These are phyloP conservation scores for Acer negundo DNA, from an alignment of 345 rosid species.

Conservation along the genomic window DNA sequence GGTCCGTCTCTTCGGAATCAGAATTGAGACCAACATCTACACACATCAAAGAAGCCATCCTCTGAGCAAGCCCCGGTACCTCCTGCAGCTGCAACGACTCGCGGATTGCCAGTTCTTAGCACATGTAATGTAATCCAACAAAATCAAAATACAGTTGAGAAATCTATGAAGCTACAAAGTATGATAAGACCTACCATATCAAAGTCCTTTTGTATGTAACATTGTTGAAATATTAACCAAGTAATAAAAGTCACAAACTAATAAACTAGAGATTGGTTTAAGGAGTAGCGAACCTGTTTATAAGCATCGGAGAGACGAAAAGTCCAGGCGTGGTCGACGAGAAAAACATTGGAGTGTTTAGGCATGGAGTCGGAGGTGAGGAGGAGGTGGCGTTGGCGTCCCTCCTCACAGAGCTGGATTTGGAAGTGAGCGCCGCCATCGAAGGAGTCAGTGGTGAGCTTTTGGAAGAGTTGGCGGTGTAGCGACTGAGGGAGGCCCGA, in stretches of 20 bases:
- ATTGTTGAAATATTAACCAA: neutral
- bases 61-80: constrained; percentile 85
- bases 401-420: constrained; percentile 64
- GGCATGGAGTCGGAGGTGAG: constrained; percentile 63
- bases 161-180: neutral
- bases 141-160: neutral
- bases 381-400: constrained; percentile 68
- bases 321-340: constrained; percentile 94
- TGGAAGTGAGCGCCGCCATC: constrained; percentile 83
- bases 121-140: neutral
- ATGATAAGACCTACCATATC: too few relatives aligned
- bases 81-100: constrained; percentile 67
- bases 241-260: neutral
- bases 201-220: too few relatives aligned
- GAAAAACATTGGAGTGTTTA: constrained; percentile 69
- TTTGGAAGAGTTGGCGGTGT: constrained; percentile 67
- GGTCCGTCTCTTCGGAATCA: constrained; percentile 36
- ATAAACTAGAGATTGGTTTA: neutral
- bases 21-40: constrained; percentile 48
- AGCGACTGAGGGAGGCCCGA: constrained; percentile 78
- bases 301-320: constrained; percentile 83
- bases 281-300: constrained; percentile 48
- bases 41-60: constrained; percentile 94
- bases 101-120: neutral
- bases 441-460: constrained; percentile 68